A percentile compares a stretch with the other conserved stretches of the same genome.
phyloP scores from a whole-genome alignment of 176 grass and related monocot species.

The Hordeum marinum region DNA sequence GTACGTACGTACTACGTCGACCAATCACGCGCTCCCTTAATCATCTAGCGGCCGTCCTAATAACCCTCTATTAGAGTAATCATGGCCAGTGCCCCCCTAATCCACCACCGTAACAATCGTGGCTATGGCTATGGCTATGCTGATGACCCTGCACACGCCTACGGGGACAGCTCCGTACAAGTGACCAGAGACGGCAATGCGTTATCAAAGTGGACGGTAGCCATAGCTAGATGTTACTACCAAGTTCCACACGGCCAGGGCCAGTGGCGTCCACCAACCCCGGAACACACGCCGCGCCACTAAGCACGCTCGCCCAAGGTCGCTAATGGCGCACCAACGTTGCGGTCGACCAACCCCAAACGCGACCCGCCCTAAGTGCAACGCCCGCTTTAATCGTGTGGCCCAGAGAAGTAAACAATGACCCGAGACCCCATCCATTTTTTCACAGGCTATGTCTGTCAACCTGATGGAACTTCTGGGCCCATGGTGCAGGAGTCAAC shows the following conservation, averaged over 20 bases:
- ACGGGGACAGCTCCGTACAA: background rate
- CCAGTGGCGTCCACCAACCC: conserved; percentile 12
- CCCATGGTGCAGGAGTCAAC: background rate
- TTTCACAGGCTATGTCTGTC: background rate
- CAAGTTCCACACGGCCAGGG: background rate
- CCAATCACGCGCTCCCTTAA: background rate
- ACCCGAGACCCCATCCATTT: background rate
- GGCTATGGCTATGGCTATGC: background rate
- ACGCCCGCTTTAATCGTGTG: conserved; percentile 12
- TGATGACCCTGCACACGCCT: background rate
- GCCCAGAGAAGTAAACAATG: background rate
- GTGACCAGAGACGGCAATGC: background rate
- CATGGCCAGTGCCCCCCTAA: background rate
- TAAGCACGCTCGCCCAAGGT: conserved; percentile 31
- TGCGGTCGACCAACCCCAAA: background rate
- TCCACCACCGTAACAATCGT: background rate
- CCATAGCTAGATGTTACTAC: background rate
- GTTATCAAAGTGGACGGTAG: background rate
- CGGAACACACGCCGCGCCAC: conserved; percentile 10
- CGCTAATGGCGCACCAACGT: conserved; percentile 40
- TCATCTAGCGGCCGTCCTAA: conserved; percentile 16
- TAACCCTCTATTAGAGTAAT: conserved; percentile 27
- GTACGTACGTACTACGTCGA: background rate
- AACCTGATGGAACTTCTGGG: no score
- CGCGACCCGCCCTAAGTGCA: conserved; percentile 7